These are phyloP conservation scores for Rosa persica DNA, from an alignment of 306 rosid genomes.

Conservation along the genomic window DNA sequence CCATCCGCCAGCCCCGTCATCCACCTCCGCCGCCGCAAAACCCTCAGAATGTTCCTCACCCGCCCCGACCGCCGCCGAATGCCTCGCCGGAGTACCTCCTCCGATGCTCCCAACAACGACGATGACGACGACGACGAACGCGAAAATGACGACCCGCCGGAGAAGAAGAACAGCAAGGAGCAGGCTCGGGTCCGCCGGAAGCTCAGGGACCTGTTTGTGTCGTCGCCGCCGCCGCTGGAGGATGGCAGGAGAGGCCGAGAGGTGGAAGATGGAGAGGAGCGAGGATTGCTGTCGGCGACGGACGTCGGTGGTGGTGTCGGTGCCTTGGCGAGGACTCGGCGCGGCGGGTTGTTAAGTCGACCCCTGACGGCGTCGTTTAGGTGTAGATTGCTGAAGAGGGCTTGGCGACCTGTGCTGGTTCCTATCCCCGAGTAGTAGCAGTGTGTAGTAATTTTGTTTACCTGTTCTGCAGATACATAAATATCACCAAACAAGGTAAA, in stretches of 20 bases:
- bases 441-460: conserved; percentile 1
- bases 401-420: conserved; percentile 84
- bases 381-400: conserved; percentile 67
- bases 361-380: conserved; percentile 67
- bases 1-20: conserved; percentile 76
- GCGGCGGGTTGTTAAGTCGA: conserved; percentile 40
- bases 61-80: conserved; percentile 60
- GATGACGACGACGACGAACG: conserved; percentile 5
- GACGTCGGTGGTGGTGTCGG: conserved; percentile 9
- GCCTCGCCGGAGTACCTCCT: conserved; percentile 11
- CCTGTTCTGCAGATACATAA: not conserved
- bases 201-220: conserved; percentile 70
- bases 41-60: conserved; percentile 68
- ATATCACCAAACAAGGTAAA: not conserved
- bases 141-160: conserved; percentile 19
- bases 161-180: conserved; percentile 21
- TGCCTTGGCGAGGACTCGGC: conserved; percentile 6
- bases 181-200: conserved; percentile 60
- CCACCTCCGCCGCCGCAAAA: conserved; percentile 80
- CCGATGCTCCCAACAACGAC: no score
- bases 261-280: conserved; percentile 29
- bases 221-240: conserved; percentile 55
- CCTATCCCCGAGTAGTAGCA: conserved; percentile 63
- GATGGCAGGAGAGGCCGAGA: conserved; percentile 34
- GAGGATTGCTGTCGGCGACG: conserved; percentile 24